phyloP scores from a whole-genome alignment of 805 yeast genomes.

The Scheffersomyces amazonensis region DNA sequence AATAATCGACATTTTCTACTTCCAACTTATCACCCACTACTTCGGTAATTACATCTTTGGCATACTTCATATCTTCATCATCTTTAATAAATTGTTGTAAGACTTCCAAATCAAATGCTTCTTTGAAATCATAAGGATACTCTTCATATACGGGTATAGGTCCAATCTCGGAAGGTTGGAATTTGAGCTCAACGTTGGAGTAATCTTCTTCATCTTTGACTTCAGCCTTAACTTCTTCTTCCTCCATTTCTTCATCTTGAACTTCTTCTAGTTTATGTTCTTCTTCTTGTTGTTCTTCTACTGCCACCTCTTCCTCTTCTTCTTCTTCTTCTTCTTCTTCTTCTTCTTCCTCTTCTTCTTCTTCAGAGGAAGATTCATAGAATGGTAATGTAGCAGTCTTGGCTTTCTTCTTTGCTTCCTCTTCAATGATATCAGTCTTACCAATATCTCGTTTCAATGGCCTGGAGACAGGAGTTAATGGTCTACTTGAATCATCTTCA shows the following conservation, averaged over 20 bases:
- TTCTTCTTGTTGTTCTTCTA: constrained; percentile 21
- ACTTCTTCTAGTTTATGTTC: constrained; percentile 11
- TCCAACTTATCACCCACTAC: constrained; percentile 4
- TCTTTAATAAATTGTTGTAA: constrained; percentile 62
- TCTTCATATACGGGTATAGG: constrained; percentile 59
- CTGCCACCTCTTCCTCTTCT: constrained; percentile 12
- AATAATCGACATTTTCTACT: constrained; percentile 37
- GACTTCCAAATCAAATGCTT: constrained; percentile 40
- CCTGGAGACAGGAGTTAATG: constrained; percentile 30
- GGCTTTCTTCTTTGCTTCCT: constrained; percentile 17
- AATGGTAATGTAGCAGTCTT: constrained; percentile 23
- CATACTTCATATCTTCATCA: constrained; percentile 64
- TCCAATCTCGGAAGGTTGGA: constrained; percentile 47
- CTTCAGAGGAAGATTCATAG: constrained; percentile 36
- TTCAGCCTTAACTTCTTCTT: constrained; percentile 7
- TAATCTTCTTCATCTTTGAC: constrained; percentile 19
- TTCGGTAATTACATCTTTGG: constrained; percentile 42
- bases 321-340: constrained; percentile 15
- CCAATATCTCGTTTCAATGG: constrained; percentile 27
- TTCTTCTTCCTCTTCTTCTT: constrained; percentile 19
- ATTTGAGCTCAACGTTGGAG: constrained; percentile 30
- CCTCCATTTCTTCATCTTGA: constrained; percentile 18
- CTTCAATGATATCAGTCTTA: constrained; percentile 13
- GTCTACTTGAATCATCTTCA: constrained; percentile 33
- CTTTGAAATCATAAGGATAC: constrained; percentile 18